Conservation (phyloP, 2,329 filamentous ascomycete species). For the Dryadomyces sulphureus region DNA sequence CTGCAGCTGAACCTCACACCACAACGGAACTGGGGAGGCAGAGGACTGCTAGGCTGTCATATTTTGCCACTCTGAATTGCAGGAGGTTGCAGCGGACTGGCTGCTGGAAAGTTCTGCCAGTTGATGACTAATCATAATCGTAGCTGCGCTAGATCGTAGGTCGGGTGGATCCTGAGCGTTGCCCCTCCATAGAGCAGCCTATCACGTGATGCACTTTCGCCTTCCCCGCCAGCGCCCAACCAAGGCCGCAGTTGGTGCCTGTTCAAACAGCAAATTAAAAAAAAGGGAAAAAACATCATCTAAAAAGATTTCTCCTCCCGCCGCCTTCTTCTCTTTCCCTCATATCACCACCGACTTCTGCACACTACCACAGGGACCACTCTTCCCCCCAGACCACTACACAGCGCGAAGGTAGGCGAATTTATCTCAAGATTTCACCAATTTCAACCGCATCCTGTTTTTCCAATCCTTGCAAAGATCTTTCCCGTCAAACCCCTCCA, state of each 20-base stretch:
- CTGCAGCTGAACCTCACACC: constrained; percentile 62
- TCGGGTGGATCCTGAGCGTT: too few species aligned
- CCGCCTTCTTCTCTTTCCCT: constrained; percentile 2
- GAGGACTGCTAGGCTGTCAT: constrained; percentile 82
- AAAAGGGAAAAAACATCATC: constrained; percentile 11
- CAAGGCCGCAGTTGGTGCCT: constrained; percentile 7
- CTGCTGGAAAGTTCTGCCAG: background rate
- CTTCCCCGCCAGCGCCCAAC: constrained; percentile 9
- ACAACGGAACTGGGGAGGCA: constrained; percentile 72
- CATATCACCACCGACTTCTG: constrained; percentile 5
- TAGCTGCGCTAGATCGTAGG: too few species aligned
- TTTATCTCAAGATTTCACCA: background rate
- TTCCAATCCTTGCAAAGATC: background rate
- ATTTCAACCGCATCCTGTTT: background rate
- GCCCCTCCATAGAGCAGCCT: constrained; percentile 1
- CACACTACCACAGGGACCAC: background rate
- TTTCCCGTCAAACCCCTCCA: too few species aligned
- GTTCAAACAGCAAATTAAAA: constrained; percentile 8
- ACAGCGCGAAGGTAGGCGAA: constrained; percentile 8
- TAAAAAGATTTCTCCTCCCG: constrained; percentile 11
- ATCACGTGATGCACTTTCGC: constrained; percentile 6
- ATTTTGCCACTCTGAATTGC: constrained; percentile 52
- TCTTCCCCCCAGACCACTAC: constrained; percentile 1
- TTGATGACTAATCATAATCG: too few species aligned
- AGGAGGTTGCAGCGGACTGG: background rate